Evolutionary conservation across 805 yeast genomes (phyloP).

Genomic region (Cyberlindnera sargentensis): DNA sequence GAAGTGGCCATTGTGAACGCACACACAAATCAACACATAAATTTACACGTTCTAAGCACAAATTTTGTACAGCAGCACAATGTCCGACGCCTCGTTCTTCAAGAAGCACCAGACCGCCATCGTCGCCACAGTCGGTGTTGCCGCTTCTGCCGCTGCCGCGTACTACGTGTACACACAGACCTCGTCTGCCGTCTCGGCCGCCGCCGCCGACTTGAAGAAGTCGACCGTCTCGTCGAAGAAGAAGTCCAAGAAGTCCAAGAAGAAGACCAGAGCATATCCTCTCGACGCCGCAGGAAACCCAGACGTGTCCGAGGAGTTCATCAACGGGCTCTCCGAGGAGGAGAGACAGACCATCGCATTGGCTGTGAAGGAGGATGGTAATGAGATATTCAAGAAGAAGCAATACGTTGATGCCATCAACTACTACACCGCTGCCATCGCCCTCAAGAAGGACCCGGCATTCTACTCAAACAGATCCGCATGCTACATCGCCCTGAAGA

Average conservation of each 20-base stretch:
- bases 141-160: constrained; percentile 58
- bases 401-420: constrained; percentile 70
- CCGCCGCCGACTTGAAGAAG: constrained; percentile 11
- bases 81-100: constrained; percentile 25
- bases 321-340: constrained; percentile 38
- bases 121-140: constrained; percentile 55
- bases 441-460: constrained; percentile 74
- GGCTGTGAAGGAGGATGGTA: constrained; percentile 86
- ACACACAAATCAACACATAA: too few relatives aligned
- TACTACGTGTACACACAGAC: constrained; percentile 40
- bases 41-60: too few relatives aligned
- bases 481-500: constrained; percentile 76
- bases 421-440: constrained; percentile 72
- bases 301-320: constrained; percentile 38
- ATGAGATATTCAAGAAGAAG: constrained; percentile 64
- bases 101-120: constrained; percentile 52
- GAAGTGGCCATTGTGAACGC: too few relatives aligned
- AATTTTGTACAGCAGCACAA: not conserved
- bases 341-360: constrained; percentile 61
- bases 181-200: constrained; percentile 13
- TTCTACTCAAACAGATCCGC: constrained; percentile 96
- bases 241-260: constrained; percentile 34
- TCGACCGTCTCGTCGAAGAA: constrained; percentile 21
- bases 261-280: constrained; percentile 39
- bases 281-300: constrained; percentile 52